Evolutionary conservation across 2,329 filamentous ascomycete species (phyloP), one percentile per base, ranked within the genome.

Genomic region (Apiospora pterosperma): DNA sequence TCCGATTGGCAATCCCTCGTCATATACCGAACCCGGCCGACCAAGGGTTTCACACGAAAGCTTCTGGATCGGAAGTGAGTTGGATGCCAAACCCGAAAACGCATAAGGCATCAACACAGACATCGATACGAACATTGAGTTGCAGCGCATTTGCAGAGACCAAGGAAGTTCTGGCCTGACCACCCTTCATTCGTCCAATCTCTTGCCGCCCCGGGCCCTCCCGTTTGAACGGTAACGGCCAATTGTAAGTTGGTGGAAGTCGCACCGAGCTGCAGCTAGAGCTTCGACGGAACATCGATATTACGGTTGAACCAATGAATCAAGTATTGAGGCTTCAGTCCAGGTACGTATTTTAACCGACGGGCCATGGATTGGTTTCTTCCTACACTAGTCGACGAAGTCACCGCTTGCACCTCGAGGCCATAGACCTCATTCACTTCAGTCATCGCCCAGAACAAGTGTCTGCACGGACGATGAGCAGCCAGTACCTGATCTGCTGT

Each of bases 181-280:
- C n/a, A n/a, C 34, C 28, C 48, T 31, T 55, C 16, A 34, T 55
- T 55, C 48, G 48, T 34, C 48, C 48, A 55, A 55, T 34, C 48
- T 34, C 28, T 28, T 55, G 16, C 28, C 48, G 48, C 48, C n/a
- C n/a, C 48, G 48, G 48, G 48, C 28, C 48, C 48, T 55, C 48
- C 48, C 48, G 48, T 34, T 55, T 55, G 48, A 55, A 55, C 48
- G 48, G 48, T 34, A 55, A n/a, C 48, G 19, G 19, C 48, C 48
- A 55, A 55, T 55, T 55, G 48, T 34, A 55, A 55, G 48, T 28
- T 55, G 48, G 48, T 55, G 48, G 48, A 11, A 55, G 48, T 55
- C 48, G 48, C 34, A 55, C 48, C 48, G 48, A 55, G 48, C 48
- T 55, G 48, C 48, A 55, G 48, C 48, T 55, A 55, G 48, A 55